phyloP scores from a whole-genome alignment of 2,329 filamentous ascomycete genomes.

The Fusarium pseudocircinatum region DNA sequence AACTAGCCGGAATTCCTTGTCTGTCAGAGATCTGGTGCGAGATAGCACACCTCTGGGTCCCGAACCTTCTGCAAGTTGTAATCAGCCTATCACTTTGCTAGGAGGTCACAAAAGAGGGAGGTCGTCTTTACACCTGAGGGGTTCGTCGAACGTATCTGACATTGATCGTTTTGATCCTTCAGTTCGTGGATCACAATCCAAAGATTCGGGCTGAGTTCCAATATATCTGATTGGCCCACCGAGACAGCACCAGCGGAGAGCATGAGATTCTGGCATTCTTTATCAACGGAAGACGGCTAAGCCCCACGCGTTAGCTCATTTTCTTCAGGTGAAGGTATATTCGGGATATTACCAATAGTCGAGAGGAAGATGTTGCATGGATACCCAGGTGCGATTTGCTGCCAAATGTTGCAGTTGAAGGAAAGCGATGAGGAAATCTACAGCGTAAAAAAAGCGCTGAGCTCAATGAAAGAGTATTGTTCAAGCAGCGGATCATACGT shows the following conservation, averaged over 20 bases:
- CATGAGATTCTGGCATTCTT: neutral
- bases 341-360: neutral
- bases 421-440: slow-evolving; percentile 16
- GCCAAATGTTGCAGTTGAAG: neutral
- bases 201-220: neutral
- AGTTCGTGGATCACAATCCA: neutral
- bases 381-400: slow-evolving; percentile 20
- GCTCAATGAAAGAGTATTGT: slow-evolving; percentile 36
- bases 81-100: neutral
- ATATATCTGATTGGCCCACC: neutral
- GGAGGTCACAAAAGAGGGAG: slow-evolving; percentile 9
- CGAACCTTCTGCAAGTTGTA: neutral
- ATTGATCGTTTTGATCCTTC: neutral
- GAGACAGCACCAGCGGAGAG: neutral
- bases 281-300: neutral
- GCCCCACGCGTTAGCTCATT: neutral
- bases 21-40: slow-evolving; percentile 24
- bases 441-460: slow-evolving; percentile 29
- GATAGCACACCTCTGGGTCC: slow-evolving; percentile 19
- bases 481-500: slow-evolving; percentile 41
- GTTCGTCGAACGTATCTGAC: neutral
- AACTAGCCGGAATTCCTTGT: slow-evolving; percentile 2
- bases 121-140: slow-evolving; percentile 4
- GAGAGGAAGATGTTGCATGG: slow-evolving; percentile 7
- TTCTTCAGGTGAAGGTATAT: neutral